Base-by-base conservation (phyloP, 2,329 filamentous ascomycete genomes). In the Lasiodiplodia theobromae region DNA sequence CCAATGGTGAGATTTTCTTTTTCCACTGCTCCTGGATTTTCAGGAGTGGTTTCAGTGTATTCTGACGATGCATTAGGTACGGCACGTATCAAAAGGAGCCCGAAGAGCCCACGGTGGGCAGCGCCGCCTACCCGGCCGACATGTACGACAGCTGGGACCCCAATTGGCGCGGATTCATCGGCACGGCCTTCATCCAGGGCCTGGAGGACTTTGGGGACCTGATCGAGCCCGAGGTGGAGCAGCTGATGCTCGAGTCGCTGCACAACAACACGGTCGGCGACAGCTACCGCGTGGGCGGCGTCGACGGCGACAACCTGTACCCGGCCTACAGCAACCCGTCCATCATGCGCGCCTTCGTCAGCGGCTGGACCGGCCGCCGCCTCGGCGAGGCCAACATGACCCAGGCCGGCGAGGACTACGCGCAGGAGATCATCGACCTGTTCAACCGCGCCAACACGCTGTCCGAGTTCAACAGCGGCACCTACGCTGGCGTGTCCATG, bases 161-260 rank as follows among this genome's bases (percentile, higher is more conserved):
- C 1, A 90, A 90, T 70, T 90, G 88, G 88, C 81, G 88, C 62
- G 88, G 87, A 0, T 90, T 90, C 68, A 82, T 90, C 40, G 86
- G 87, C 14, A 88, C 86, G 0, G 84, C 86, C 0, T 82, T 90
- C 16, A 84, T 90, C 31, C 78, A 89, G 51, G 84, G 84, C 31
- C 79, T 88, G 25, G 88, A 90, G 73, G 87, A 90, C 70, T 90
- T 87, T 66, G 75, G 81, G 0, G 74, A 84, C 68, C 78, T 89
- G 1, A 74, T 86, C 7, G 78, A 80, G 0, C 69, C 76, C 8
- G 73, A 80, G 10, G 72, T 82, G 0, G 76, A 81, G 18, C 66
- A 73, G 0, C 78, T 85, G 18, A 86, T 90, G 67, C 74, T 88
- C 0, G 80, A 85, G 51, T 86, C 84, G 23, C 76, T 91, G 3